A percentile compares a stretch with the other conserved stretches of the same genome.
Evolutionary conservation across 169 alveolate genomes (phyloP).

Genomic region (Cryptosporidium ryanae): DNA sequence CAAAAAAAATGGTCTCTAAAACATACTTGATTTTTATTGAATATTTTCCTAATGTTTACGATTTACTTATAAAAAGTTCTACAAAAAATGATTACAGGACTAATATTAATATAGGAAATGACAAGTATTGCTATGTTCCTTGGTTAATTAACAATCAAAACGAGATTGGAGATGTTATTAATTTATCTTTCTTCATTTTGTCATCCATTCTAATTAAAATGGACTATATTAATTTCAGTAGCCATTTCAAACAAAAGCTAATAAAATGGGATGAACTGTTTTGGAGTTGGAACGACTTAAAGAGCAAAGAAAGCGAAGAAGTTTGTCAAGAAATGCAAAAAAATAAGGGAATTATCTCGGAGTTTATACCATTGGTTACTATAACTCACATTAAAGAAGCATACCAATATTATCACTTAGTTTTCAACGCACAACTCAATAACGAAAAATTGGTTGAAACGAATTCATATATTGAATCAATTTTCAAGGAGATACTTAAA

Average conservation of each 20-base stretch:
- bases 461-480: background rate
- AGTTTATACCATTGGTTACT: background rate
- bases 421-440: constrained; percentile 16
- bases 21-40: constrained; percentile 48
- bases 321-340: background rate
- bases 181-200: constrained; percentile 31
- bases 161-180: background rate
- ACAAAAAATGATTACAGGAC: background rate
- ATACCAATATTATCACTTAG: constrained; percentile 33
- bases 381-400: background rate
- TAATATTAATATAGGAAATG: constrained; percentile 10
- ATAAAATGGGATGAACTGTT: constrained; percentile 43
- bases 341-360: background rate
- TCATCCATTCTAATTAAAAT: constrained; percentile 44
- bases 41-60: constrained; percentile 10
- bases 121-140: constrained; percentile 5
- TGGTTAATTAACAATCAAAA: constrained; percentile 30
- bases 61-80: background rate
- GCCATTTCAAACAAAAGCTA: constrained; percentile 10
- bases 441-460: background rate
- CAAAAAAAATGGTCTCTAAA: constrained; percentile 19
- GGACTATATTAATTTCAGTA: constrained; percentile 3
- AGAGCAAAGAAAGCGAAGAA: background rate
- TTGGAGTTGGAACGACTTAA: constrained; percentile 12
- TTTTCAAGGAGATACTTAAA: constrained; percentile 29